Conservation (phyloP, 306 rosid species). For the Carpinus fangiana region DNA sequence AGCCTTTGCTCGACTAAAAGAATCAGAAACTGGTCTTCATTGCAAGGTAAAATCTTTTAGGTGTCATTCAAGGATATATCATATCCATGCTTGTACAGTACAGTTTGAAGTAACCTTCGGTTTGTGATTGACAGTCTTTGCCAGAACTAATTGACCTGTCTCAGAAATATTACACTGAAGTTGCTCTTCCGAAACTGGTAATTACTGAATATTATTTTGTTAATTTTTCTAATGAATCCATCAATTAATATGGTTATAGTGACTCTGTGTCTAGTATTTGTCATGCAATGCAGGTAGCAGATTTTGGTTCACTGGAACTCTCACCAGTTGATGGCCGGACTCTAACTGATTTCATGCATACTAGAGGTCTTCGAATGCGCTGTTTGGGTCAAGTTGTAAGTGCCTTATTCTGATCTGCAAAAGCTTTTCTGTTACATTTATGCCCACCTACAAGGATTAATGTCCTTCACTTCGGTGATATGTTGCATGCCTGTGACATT, state of each 20-base stretch:
- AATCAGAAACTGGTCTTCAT: conserved; percentile 91
- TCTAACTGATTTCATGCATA: conserved; percentile 97
- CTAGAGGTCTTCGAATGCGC: conserved; percentile 92
- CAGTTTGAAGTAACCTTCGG: conserved; percentile 34
- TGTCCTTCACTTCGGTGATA: conserved; percentile 10
- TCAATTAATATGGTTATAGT: conserved; percentile 27
- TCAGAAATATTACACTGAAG: conserved; percentile 82
- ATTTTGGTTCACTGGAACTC: conserved; percentile 96
- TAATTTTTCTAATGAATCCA: conserved; percentile 26
- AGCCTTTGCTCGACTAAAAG: conserved; percentile 85
- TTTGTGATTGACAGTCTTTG: conserved; percentile 64
- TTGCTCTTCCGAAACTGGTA: conserved; percentile 99
- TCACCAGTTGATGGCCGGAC: conserved; percentile 99
- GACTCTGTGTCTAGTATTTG: conserved; percentile 35
- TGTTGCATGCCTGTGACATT: conserved; percentile 15
- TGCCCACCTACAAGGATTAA: conserved; percentile 5
- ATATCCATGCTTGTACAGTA: conserved; percentile 19
- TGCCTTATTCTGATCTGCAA: conserved; percentile 32
- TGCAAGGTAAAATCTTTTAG: conserved; percentile 66
- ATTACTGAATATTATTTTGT: conserved; percentile 35
- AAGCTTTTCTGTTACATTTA: conserved; percentile 3
- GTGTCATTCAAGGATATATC: conserved; percentile 11
- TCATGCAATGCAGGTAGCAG: conserved; percentile 79
- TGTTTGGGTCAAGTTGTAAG: conserved; percentile 97
- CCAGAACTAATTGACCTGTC: conserved; percentile 76